Percentiles rank a stretch among this genome's conserved stretches.
These are phyloP conservation scores for Zea luxurians DNA, from an alignment of 176 grass and related monocot genomes.

Conservation along the genomic window DNA sequence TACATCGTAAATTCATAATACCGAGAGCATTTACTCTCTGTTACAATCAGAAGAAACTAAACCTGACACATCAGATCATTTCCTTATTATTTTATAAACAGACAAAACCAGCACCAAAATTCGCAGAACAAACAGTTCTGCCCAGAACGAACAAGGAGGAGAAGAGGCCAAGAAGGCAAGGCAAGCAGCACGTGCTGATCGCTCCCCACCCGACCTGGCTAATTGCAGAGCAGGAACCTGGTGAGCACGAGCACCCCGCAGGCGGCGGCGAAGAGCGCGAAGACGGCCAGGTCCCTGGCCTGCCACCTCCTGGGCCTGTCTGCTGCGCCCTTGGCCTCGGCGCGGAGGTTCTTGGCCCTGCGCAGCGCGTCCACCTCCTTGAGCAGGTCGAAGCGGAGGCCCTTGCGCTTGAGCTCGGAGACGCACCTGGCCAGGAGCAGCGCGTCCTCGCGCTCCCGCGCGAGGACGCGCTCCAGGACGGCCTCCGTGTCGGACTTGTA, in stretches of 20 bases:
- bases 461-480: slow-evolving; percentile 61
- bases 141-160: slow-evolving; percentile 1
- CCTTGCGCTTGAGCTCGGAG: slow-evolving; percentile 76
- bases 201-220: not conserved
- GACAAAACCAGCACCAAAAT: slow-evolving; percentile 34
- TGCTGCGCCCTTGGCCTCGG: slow-evolving; percentile 67
- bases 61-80: no score
- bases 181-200: not conserved
- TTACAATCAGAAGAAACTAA: no score
- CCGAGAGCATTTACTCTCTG: no score
- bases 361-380: slow-evolving; percentile 96
- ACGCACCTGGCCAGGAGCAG: slow-evolving; percentile 73
- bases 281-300: slow-evolving; percentile 60
- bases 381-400: slow-evolving; percentile 76
- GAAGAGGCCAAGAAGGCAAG: not conserved
- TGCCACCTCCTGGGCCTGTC: slow-evolving; percentile 52
- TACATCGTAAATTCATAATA: no score
- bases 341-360: slow-evolving; percentile 79
- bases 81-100: not conserved
- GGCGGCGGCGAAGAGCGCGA: slow-evolving; percentile 53
- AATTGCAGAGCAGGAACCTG: slow-evolving; percentile 82
- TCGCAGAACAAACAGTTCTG: slow-evolving; percentile 80
- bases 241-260: slow-evolving; percentile 72
- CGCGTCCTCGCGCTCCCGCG: slow-evolving; percentile 79
- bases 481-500: slow-evolving; percentile 89